Evolutionary conservation across 257 asterid genomes (phyloP).

Genomic region (Nicotiana sylvestris): DNA sequence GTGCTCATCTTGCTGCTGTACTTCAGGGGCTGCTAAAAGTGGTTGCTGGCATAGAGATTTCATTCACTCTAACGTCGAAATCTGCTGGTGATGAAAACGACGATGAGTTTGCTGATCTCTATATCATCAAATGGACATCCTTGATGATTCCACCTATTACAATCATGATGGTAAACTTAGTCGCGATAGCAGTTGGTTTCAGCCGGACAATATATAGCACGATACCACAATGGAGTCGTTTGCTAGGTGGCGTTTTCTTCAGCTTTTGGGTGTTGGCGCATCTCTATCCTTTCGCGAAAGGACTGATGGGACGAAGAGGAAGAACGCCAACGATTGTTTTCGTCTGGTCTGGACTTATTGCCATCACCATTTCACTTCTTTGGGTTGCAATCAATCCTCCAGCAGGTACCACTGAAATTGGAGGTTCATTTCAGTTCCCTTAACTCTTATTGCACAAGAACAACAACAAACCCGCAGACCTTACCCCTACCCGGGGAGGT

Average conservation of each 20-base stretch:
- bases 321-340: constrained; percentile 79
- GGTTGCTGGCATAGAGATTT: constrained; percentile 78
- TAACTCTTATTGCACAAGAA: constrained; percentile 13
- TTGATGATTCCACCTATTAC: constrained; percentile 74
- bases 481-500: no score
- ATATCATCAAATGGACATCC: constrained; percentile 58
- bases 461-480: no score
- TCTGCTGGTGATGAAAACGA: constrained; percentile 67
- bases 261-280: constrained; percentile 91
- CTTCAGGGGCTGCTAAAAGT: constrained; percentile 81
- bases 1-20: constrained; percentile 89
- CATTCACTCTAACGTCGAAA: constrained; percentile 73
- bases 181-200: constrained; percentile 75
- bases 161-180: constrained; percentile 69
- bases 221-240: constrained; percentile 84
- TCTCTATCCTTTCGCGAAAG: constrained; percentile 75
- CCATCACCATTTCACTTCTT: constrained; percentile 67
- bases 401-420: constrained; percentile 43
- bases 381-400: constrained; percentile 88
- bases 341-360: constrained; percentile 87
- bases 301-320: constrained; percentile 80
- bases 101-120: constrained; percentile 68
- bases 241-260: constrained; percentile 83
- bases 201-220: constrained; percentile 75
- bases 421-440: constrained; percentile 91